These are phyloP conservation scores for Pseudozyma pruni DNA, from an alignment of 1,284 basidiomycete species.

Conservation along the genomic window DNA sequence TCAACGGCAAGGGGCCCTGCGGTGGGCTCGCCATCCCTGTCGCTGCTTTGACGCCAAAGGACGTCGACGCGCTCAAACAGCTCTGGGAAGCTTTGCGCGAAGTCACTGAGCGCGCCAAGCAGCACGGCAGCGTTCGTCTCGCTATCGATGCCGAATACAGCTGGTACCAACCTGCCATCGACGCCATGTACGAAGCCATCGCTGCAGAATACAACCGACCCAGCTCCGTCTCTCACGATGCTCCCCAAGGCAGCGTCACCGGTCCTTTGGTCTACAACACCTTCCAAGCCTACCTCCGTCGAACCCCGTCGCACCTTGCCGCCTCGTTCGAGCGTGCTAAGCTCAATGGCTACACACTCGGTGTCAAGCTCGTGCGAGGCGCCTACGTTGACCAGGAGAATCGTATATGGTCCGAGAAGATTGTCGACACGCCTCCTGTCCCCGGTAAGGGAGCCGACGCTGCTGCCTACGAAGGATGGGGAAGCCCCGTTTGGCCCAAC, in stretches of 20 bases:
- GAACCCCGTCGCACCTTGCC: constrained; percentile 77
- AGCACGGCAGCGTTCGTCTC: constrained; percentile 54
- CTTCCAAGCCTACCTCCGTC: constrained; percentile 67
- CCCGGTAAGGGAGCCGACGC: constrained; percentile 44
- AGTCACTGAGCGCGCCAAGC: constrained; percentile 43
- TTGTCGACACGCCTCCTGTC: constrained; percentile 52
- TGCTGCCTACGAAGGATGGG: constrained; percentile 42
- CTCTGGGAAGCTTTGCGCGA: constrained; percentile 54
- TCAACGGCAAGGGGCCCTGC: constrained; percentile 50
- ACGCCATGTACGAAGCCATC: constrained; percentile 60
- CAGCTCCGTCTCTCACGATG: constrained; percentile 1
- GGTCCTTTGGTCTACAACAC: constrained; percentile 62
- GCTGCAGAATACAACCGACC: constrained; percentile 58
- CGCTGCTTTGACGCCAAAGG: constrained; percentile 44
- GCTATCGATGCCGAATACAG: constrained; percentile 61
- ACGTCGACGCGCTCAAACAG: constrained; percentile 52
- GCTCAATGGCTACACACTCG: constrained; percentile 79
- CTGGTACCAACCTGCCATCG: constrained; percentile 63
- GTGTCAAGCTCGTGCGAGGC: constrained; percentile 93
- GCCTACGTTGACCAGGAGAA: constrained; percentile 88
- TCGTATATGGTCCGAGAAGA: constrained; percentile 57
- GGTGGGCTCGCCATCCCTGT: constrained; percentile 56
- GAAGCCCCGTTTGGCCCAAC: constrained; percentile 70
- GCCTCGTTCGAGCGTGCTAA: constrained; percentile 78
- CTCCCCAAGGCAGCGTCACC: constrained; percentile 29